phyloP scores from a whole-genome alignment of 1,139 yeast genomes.

The Zhuliangozyma parablackwelliae region DNA sequence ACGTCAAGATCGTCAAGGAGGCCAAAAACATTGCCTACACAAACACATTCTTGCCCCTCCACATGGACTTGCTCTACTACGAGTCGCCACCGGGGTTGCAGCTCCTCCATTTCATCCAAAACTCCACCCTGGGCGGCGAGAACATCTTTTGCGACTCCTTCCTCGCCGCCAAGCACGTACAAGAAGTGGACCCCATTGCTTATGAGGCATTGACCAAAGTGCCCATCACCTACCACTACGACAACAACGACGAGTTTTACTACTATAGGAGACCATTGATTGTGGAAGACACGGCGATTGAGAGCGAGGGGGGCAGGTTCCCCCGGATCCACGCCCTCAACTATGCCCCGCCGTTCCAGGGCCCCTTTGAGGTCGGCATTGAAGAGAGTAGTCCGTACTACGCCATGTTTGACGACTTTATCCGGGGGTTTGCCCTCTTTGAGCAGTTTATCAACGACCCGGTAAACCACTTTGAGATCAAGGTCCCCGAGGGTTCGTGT shows the following conservation, averaged over 20 bases:
- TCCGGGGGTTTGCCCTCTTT: slow-evolving; percentile 56
- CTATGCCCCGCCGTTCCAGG: slow-evolving; percentile 85
- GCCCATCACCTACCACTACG: slow-evolving; percentile 70
- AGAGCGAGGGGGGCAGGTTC: slow-evolving; percentile 21
- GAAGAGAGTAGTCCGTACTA: slow-evolving; percentile 23
- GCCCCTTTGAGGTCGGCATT: slow-evolving; percentile 62
- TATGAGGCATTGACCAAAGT: slow-evolving; percentile 58
- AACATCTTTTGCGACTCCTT: slow-evolving; percentile 73
- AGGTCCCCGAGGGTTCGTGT: slow-evolving; percentile 60
- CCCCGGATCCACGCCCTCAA: slow-evolving; percentile 55
- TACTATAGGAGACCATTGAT: slow-evolving; percentile 63
- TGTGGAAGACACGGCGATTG: slow-evolving; percentile 43
- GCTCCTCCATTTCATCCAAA: slow-evolving; percentile 61
- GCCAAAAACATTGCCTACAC: slow-evolving; percentile 80
- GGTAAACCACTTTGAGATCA: slow-evolving; percentile 51
- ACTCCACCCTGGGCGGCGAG: slow-evolving; percentile 66
- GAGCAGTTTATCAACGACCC: slow-evolving; percentile 57
- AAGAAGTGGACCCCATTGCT: slow-evolving; percentile 55
- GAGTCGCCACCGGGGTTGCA: slow-evolving; percentile 86
- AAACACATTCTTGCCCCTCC: slow-evolving; percentile 62
- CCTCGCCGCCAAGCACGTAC: slow-evolving; percentile 56
- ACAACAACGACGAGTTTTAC: slow-evolving; percentile 61
- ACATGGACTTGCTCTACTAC: slow-evolving; percentile 75
- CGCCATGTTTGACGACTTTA: slow-evolving; percentile 33
- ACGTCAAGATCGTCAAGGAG: slow-evolving; percentile 52